Conservation (phyloP, 2,329 filamentous ascomycete genomes). For the Paraconiothyrium brasiliense region DNA sequence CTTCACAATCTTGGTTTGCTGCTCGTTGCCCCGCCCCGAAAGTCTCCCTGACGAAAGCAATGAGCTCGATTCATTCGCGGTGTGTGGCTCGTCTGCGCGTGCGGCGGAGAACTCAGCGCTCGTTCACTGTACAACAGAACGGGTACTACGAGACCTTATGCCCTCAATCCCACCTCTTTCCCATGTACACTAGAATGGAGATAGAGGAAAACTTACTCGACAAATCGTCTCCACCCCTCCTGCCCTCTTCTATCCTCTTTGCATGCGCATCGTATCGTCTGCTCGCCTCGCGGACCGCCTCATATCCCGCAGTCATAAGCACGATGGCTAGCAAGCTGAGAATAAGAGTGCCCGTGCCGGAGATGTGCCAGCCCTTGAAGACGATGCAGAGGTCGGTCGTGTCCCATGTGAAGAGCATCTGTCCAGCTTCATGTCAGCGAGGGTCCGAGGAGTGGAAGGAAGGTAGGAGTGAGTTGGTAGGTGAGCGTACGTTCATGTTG, state of each 20-base stretch:
- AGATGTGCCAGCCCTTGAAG: constrained; percentile 90
- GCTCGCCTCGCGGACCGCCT: constrained; percentile 80
- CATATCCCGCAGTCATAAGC: constrained; percentile 88
- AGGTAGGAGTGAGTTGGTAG: background rate
- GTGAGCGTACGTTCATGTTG: constrained; percentile 82
- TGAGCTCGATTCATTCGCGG: constrained; percentile 67
- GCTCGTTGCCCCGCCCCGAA: constrained; percentile 61
- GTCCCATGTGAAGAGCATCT: constrained; percentile 99
- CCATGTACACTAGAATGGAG: too few relatives aligned
- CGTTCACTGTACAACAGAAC: background rate
- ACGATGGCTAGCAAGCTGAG: constrained; percentile 85
- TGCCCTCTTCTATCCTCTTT: constrained; percentile 34
- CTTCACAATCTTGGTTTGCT: constrained; percentile 80
- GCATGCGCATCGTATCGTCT: constrained; percentile 74
- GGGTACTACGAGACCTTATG: background rate
- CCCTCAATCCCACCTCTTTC: background rate
- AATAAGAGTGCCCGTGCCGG: constrained; percentile 76
- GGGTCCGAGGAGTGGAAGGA: background rate
- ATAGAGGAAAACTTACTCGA: constrained; percentile 36
- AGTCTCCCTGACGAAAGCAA: constrained; percentile 77
- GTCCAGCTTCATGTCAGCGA: constrained; percentile 10
- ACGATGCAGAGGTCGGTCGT: constrained; percentile 94
- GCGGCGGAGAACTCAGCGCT: constrained; percentile 39
- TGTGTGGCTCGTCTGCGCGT: constrained; percentile 31
- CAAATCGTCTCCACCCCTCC: constrained; percentile 40